Percentiles rank a stretch among this genome's conserved stretches.
Conservation (phyloP, 1,284 basidiomycete species). For the Ustilago bromivora region DNA sequence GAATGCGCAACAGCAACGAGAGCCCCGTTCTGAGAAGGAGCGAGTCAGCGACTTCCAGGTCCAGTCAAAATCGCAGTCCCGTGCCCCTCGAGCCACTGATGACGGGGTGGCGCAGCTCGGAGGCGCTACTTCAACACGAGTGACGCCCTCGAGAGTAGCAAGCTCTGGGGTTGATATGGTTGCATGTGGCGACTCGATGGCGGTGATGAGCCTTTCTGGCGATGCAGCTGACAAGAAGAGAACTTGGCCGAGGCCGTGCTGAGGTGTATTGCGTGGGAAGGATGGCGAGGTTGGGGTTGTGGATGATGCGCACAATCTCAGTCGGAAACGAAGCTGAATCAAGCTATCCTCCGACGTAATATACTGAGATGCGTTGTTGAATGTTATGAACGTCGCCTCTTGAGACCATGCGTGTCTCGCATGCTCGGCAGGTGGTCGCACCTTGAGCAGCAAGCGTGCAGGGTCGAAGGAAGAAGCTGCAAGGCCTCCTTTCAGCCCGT, state of each 20-base stretch:
- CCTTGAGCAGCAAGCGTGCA: conserved; percentile 33
- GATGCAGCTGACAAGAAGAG: conserved; percentile 47
- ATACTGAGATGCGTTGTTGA: conserved; percentile 19
- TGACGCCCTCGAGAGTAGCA: conserved; percentile 48
- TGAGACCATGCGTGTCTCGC: conserved; percentile 30
- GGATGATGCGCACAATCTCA: conserved; percentile 27
- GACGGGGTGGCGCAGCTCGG: conserved; percentile 1
- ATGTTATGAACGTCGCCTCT: conserved; percentile 19
- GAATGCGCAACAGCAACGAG: conserved; percentile 48
- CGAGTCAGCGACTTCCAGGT: conserved; percentile 35
- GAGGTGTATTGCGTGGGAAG: not conserved
- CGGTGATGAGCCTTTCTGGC: conserved; percentile 19
- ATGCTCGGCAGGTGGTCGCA: conserved; percentile 35
- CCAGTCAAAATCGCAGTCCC: conserved; percentile 56
- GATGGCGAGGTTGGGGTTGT: conserved; percentile 20
- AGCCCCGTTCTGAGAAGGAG: not conserved
- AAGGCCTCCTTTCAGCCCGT: not conserved
- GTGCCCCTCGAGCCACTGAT: conserved; percentile 23
- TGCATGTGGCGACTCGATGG: conserved; percentile 27
- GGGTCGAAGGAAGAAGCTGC: conserved; percentile 26
- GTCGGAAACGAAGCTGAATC: conserved; percentile 32
- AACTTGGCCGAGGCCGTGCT: conserved; percentile 18
- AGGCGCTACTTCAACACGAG: conserved; percentile 33
- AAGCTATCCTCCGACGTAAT: conserved; percentile 18
- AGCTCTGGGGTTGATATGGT: conserved; percentile 27